Base-by-base conservation (phyloP, 768 basidiomycete species). In the Pleurotus salmoneostramineus region DNA sequence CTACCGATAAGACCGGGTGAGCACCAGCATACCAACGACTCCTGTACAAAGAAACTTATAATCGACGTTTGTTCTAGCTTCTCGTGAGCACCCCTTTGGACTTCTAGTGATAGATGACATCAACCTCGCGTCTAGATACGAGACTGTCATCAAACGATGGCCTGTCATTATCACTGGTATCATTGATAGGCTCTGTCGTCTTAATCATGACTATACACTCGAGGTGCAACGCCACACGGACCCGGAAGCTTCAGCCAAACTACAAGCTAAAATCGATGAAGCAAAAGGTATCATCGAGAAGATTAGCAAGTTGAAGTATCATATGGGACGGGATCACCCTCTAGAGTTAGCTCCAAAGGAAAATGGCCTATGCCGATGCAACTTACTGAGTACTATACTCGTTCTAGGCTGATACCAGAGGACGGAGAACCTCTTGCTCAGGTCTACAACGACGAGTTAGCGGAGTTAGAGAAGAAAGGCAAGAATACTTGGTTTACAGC, bases 401-500 rank as follows among this genome's bases (percentile, higher is more conserved):
- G 21, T 43, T 12, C 10, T 57, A 95, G 93, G 58, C 77, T 72
- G 2, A 85, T 97, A 50, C 74, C 80, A n/a, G 73, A 83, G 5
- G 95, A 97, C 63, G 89, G 89, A 1, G 91, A 88, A 48, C 67
- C 83, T n/a, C 78, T 83, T 52, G 74, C 83, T 4, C 77, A 83
- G 0, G 71, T 78, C n/a, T 98, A 94, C 74, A 98, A 99, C 62
- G 64, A 72, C 0, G 88, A 93, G 61, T 76, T 99, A 10, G 69
- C 69, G 4, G 68, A 71, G 0, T 77, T 91, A 1, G 72, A 73
- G 0, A 69, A 74, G 31, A 68, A 75, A 1, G 68, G 71, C 3
- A 76, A 78, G 64, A 79, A 86, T 59, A 90, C 88, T 0, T 99
- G 96, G 96, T 94, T 93, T 67, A 89, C 83, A 6, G 85, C 91